These are phyloP conservation scores for Penicillium rolfsii DNA, from an alignment of 2,329 filamentous ascomycete genomes.

Conservation along the genomic window DNA sequence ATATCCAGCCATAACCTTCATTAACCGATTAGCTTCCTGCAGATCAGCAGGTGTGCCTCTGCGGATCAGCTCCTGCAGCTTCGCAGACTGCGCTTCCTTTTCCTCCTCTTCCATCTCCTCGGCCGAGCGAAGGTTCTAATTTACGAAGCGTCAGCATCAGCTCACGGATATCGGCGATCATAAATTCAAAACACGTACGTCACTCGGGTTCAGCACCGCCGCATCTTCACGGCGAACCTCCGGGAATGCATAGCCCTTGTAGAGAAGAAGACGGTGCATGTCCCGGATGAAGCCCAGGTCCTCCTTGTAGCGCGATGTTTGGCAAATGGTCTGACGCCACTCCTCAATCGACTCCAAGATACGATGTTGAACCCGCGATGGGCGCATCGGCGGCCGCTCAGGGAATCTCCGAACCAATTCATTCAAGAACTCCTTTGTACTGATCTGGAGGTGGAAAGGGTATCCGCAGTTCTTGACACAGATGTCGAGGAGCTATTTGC, in stretches of 20 bases:
- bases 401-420: constrained; percentile 95
- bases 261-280: constrained; percentile 93
- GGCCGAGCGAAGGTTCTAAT: constrained; percentile 86
- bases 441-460: constrained; percentile 97
- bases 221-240: constrained; percentile 92
- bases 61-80: constrained; percentile 93
- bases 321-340: constrained; percentile 97
- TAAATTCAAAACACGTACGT: constrained; percentile 64
- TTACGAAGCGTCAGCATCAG: constrained; percentile 32
- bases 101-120: constrained; percentile 99
- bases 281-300: constrained; percentile 94
- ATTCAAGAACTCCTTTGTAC: constrained; percentile 98
- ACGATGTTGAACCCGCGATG: constrained; percentile 84
- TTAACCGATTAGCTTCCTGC: constrained; percentile 93
- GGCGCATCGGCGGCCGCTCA: constrained; percentile 83
- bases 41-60: constrained; percentile 89
- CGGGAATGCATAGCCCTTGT: constrained; percentile 96
- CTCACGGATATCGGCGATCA: background rate
- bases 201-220: constrained; percentile 92
- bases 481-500: constrained; percentile 79
- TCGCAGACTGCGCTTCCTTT: constrained; percentile 91
- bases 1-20: constrained; percentile 99
- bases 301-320: constrained; percentile 96
- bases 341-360: constrained; percentile 97
- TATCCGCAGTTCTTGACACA: constrained; percentile 99